These are phyloP conservation scores for Coniochaeta prunicola DNA, from an alignment of 2,329 filamentous ascomycete species.

Conservation along the genomic window DNA sequence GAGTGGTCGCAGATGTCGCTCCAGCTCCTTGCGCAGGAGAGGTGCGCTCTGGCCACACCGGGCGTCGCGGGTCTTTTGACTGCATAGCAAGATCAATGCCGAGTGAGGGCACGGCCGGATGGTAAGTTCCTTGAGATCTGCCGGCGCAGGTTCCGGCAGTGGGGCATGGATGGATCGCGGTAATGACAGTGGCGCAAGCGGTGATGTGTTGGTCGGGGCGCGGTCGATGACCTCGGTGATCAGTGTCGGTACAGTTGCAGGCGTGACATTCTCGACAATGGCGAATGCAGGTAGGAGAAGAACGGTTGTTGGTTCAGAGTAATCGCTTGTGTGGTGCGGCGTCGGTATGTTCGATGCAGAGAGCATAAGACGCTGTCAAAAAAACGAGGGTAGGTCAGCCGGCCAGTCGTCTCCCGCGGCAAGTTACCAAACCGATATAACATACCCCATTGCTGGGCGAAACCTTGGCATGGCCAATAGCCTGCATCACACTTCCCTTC, in stretches of 20 bases:
- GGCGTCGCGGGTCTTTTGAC: slow-evolving; percentile 87
- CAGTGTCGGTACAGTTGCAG: slow-evolving; percentile 62
- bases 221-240: slow-evolving; percentile 63
- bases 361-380: slow-evolving; percentile 70
- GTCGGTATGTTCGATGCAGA: slow-evolving; percentile 88
- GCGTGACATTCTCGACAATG: slow-evolving; percentile 76
- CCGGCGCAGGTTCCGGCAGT: slow-evolving; percentile 18
- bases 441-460: slow-evolving; percentile 62
- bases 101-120: slow-evolving; percentile 69
- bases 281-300: slow-evolving; percentile 81
- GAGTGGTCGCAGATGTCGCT: slow-evolving; percentile 77
- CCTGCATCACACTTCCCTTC: slow-evolving; percentile 77
- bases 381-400: slow-evolving; percentile 3
- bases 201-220: slow-evolving; percentile 66
- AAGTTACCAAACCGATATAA: slow-evolving; percentile 9
- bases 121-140: slow-evolving; percentile 22
- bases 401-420: not conserved
- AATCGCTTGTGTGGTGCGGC: slow-evolving; percentile 56
- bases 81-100: slow-evolving; percentile 87
- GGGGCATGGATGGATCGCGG: slow-evolving; percentile 24
- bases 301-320: slow-evolving; percentile 66
- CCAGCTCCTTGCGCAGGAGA: slow-evolving; percentile 78
- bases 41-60: slow-evolving; percentile 93
- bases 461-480: slow-evolving; percentile 48
- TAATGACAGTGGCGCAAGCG: slow-evolving; percentile 38